Conservation (phyloP, 352 stramenopile species). For the Phytopythium helicoides region DNA sequence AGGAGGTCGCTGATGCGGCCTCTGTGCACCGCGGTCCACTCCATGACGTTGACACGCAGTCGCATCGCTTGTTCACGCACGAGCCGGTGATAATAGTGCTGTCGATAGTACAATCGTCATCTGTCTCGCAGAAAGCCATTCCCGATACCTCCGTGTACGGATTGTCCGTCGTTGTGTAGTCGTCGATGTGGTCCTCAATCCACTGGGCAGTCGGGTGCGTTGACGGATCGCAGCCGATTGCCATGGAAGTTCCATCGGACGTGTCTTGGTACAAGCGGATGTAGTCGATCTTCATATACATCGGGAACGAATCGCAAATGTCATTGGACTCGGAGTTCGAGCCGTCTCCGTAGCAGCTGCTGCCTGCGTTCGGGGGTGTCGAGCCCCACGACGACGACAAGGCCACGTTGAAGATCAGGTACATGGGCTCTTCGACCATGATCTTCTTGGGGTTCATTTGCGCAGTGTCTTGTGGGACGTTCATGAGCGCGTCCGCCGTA, state of each 20-base stretch:
- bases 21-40: constrained; percentile 47
- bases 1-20: constrained; percentile 9
- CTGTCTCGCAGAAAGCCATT: constrained; percentile 36
- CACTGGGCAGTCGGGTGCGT: constrained; percentile 56
- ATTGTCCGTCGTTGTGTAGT: constrained; percentile 52
- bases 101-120: constrained; percentile 50
- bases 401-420: constrained; percentile 91
- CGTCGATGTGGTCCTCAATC: constrained; percentile 55
- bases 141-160: constrained; percentile 34
- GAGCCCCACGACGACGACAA: constrained; percentile 79
- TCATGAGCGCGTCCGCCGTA: constrained; percentile 43
- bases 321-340: constrained; percentile 22
- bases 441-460: constrained; percentile 71
- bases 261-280: constrained; percentile 43
- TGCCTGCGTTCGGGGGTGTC: constrained; percentile 34
- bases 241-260: constrained; percentile 33
- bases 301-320: constrained; percentile 63
- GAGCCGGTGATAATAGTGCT: constrained; percentile 26
- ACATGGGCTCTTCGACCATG: constrained; percentile 91
- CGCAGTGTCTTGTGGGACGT: constrained; percentile 35
- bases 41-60: constrained; percentile 32
- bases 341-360: constrained; percentile 29
- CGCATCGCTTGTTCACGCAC: constrained; percentile 29
- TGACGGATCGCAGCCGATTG: constrained; percentile 41
- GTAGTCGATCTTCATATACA: constrained; percentile 78